phyloP scores from a whole-genome alignment of 805 yeast genomes.

The Saturnispora besseyi region DNA sequence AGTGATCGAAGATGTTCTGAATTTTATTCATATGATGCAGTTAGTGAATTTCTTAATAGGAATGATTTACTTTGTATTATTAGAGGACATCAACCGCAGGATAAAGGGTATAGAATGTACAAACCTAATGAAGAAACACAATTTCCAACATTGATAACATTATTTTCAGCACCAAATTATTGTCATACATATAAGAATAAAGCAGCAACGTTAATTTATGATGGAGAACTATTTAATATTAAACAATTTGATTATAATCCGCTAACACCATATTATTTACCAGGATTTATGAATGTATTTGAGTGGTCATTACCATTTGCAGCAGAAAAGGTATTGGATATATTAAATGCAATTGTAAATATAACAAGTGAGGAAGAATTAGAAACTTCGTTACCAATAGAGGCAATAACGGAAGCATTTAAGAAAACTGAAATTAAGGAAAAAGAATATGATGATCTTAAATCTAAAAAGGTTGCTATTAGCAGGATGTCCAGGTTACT shows the following conservation, averaged over 20 bases:
- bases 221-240: slow-evolving; percentile 85
- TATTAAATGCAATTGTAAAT: slow-evolving; percentile 79
- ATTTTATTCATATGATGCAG: slow-evolving; percentile 77
- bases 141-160: slow-evolving; percentile 81
- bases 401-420: slow-evolving; percentile 3
- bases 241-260: slow-evolving; percentile 86
- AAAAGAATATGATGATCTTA: not conserved
- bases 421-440: slow-evolving; percentile 1
- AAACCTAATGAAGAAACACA: slow-evolving; percentile 85
- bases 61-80: slow-evolving; percentile 75
- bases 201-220: slow-evolving; percentile 89
- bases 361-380: slow-evolving; percentile 29
- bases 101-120: slow-evolving; percentile 93
- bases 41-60: slow-evolving; percentile 65
- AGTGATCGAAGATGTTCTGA: slow-evolving; percentile 82
- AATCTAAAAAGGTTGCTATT: slow-evolving; percentile 1
- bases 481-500: slow-evolving; percentile 81
- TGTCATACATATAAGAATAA: slow-evolving; percentile 85
- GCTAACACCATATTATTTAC: slow-evolving; percentile 74
- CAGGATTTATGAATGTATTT: slow-evolving; percentile 94
- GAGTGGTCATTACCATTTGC: slow-evolving; percentile 97
- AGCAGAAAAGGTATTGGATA: slow-evolving; percentile 90
- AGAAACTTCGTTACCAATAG: slow-evolving; percentile 1
- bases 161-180: slow-evolving; percentile 92
- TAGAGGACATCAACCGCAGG: slow-evolving; percentile 96